A percentile compares a stretch with the other conserved stretches of the same genome.
phyloP scores from a whole-genome alignment of 1,284 basidiomycete genomes.

The Malassezia nana region DNA sequence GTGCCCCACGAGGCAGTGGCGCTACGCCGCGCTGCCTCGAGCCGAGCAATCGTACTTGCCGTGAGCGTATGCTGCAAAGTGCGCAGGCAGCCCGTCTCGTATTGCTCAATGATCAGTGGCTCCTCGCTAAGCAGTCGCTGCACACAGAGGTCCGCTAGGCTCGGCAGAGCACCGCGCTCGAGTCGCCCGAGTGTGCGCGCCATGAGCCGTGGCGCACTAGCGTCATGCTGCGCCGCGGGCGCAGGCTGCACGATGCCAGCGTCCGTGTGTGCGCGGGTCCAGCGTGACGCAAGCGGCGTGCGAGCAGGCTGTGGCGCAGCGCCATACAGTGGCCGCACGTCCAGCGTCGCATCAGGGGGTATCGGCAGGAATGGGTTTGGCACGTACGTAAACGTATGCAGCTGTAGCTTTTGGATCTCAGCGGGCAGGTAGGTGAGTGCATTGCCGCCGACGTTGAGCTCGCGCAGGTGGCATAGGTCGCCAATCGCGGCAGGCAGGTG shows the following conservation, averaged over 20 bases:
- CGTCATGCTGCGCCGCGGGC: not conserved
- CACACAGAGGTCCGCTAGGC: conserved; percentile 33
- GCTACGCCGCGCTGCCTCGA: conserved; percentile 40
- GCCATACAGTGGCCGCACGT: conserved; percentile 1
- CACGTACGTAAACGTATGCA: conserved; percentile 35
- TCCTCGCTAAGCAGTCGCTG: conserved; percentile 29
- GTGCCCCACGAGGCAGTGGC: conserved; percentile 34
- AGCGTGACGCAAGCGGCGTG: conserved; percentile 6
- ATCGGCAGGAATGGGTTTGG: conserved; percentile 38
- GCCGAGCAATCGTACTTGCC: conserved; percentile 20
- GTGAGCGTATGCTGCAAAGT: conserved; percentile 24
- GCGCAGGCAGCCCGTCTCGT: conserved; percentile 36
- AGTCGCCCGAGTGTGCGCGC: conserved; percentile 24
- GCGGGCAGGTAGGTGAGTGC: conserved; percentile 34
- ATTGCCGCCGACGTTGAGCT: conserved; percentile 39
- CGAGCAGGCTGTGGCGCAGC: conserved; percentile 7
- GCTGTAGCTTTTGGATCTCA: conserved; percentile 37
- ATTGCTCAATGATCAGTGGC: conserved; percentile 29
- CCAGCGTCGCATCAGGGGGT: conserved; percentile 17
- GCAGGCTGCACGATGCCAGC: not conserved
- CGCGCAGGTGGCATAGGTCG: conserved; percentile 34
- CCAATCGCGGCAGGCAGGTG: conserved; percentile 38
- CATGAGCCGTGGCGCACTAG: conserved; percentile 4
- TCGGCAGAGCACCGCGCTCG: conserved; percentile 18
- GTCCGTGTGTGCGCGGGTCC: conserved; percentile 21